Percentiles rank a stretch among this genome's conserved stretches.
Conservation (phyloP, 106 monocot genomes). For the Dioscorea zingiberensis region DNA sequence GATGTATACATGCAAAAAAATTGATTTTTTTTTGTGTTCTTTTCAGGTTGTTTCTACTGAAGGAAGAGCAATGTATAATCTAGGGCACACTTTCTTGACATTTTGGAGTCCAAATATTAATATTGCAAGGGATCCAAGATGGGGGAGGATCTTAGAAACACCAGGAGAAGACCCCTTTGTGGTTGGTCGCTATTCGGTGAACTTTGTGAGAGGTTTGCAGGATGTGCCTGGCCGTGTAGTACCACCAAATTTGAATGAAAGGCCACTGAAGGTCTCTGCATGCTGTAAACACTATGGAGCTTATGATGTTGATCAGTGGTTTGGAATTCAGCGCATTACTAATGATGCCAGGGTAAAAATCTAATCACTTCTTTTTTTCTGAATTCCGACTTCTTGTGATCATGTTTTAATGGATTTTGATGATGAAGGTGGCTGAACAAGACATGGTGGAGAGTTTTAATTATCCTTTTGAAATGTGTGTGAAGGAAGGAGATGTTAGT, state of each 20-base stretch:
- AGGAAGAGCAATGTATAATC: constrained; percentile 17
- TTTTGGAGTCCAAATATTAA: constrained; percentile 20
- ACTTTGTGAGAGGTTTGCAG: constrained; percentile 14
- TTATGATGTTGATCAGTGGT: constrained; percentile 15
- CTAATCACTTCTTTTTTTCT: not conserved
- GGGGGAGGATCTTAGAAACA: constrained; percentile 16
- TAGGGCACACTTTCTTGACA: constrained; percentile 5
- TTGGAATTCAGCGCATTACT: not conserved
- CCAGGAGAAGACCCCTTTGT: constrained; percentile 14
- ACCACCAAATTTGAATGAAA: not conserved
- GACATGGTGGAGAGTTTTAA: constrained; percentile 15
- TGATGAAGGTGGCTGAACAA: constrained; percentile 10
- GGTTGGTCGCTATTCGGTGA: constrained; percentile 1
- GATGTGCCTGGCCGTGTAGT: not conserved
- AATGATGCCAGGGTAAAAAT: constrained; percentile 11
- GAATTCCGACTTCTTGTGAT: not conserved
- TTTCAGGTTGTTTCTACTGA: constrained; percentile 14
- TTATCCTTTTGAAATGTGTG: constrained; percentile 9
- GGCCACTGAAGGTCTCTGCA: constrained; percentile 14
- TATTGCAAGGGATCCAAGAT: constrained; percentile 6
- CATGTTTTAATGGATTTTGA: not conserved
- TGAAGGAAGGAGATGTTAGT: constrained; percentile 12
- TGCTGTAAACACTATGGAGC: constrained; percentile 21
- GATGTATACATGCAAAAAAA: not conserved
- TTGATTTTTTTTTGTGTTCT: not conserved